A percentile compares a stretch with the other conserved stretches of the same genome.
These are phyloP conservation scores for Talaromyces sp. DNA, from an alignment of 2,329 filamentous ascomycete species.

Conservation along the genomic window DNA sequence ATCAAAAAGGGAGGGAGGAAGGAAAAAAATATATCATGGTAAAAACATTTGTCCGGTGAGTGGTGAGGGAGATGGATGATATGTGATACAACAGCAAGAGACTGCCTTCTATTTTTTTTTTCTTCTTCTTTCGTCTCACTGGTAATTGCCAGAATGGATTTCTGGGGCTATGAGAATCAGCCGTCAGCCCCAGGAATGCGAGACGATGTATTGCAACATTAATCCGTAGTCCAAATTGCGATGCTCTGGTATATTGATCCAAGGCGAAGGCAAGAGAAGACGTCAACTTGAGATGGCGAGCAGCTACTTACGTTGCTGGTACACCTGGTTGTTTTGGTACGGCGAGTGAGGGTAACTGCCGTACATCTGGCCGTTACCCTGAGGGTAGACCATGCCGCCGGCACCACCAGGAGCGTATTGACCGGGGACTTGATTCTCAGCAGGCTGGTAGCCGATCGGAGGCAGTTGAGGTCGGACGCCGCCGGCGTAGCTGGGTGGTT, in stretches of 20 bases:
- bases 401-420: slow-evolving; percentile 64
- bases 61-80: not conserved
- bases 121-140: slow-evolving; percentile 19
- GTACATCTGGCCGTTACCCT: slow-evolving; percentile 50
- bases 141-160: slow-evolving; percentile 29
- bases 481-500: slow-evolving; percentile 46
- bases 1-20: not conserved
- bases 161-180: slow-evolving; percentile 27
- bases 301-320: slow-evolving; percentile 49
- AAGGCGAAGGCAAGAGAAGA: slow-evolving; percentile 18
- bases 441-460: slow-evolving; percentile 69
- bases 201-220: slow-evolving; percentile 20
- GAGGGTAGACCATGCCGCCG: slow-evolving; percentile 46
- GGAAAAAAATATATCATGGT: not conserved
- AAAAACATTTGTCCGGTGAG: not conserved
- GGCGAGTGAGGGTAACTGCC: slow-evolving; percentile 51
- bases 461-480: slow-evolving; percentile 64
- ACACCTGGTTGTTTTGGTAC: slow-evolving; percentile 51
- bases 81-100: not conserved
- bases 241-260: slow-evolving; percentile 18
- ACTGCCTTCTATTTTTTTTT: not conserved
- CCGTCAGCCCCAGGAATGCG: slow-evolving; percentile 27
- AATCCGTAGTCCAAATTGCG: slow-evolving; percentile 20
- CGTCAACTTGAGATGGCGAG: slow-evolving; percentile 18
- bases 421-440: slow-evolving; percentile 51